phyloP scores from a whole-genome alignment of 441 rosid species.

The Lepidium campestre region DNA sequence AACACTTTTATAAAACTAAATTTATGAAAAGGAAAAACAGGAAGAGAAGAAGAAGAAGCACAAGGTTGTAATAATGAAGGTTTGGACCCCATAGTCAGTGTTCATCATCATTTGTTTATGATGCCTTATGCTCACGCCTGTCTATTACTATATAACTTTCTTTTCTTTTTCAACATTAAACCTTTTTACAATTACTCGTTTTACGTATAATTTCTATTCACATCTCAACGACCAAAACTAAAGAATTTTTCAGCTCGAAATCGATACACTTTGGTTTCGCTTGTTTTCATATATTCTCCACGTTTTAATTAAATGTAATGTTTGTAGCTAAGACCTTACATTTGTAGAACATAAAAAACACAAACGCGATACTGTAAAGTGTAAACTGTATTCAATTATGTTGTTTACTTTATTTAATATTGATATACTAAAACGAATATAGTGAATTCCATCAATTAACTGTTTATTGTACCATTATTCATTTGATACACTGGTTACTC shows the following conservation, averaged over 20 bases:
- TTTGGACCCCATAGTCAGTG: slow-evolving; percentile 34
- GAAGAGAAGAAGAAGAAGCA: slow-evolving; percentile 8
- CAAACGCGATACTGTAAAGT: too few species aligned
- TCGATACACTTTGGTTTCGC: neutral
- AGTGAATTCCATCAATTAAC: neutral
- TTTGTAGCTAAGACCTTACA: neutral
- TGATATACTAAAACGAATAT: neutral
- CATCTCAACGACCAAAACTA: neutral
- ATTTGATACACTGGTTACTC: neutral
- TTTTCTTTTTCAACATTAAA: neutral
- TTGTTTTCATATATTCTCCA: neutral
- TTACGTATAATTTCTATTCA: neutral
- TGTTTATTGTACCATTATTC: neutral
- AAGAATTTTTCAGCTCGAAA: neutral
- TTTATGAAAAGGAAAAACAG: neutral
- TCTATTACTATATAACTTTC: neutral
- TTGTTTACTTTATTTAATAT: neutral
- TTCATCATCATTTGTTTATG: slow-evolving; percentile 57
- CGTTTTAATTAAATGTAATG: neutral
- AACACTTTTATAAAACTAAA: neutral
- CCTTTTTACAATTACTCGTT: neutral
- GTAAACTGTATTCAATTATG: neutral
- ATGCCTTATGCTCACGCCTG: slow-evolving; percentile 58
- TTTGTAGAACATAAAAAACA: too few species aligned
- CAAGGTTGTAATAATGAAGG: slow-evolving; percentile 25